phyloP scores from a whole-genome alignment of 257 asterid species.

The Capsicum chinense region DNA sequence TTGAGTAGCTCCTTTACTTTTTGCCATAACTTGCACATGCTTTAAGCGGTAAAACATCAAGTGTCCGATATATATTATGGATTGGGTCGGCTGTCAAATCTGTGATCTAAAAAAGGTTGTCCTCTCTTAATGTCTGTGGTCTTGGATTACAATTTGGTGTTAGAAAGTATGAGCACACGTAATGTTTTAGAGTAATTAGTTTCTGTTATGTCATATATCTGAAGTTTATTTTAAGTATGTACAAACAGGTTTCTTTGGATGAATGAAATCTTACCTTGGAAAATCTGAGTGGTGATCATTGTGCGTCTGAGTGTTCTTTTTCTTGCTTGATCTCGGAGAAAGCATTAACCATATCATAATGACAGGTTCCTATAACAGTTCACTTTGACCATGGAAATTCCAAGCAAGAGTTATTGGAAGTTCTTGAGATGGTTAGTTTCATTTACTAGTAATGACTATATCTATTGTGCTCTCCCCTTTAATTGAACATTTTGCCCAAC shows the following conservation, averaged over 20 bases:
- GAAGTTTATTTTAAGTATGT: neutral
- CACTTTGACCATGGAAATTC: slow-evolving; percentile 98
- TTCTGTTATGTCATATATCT: slow-evolving; percentile 20
- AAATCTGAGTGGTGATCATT: slow-evolving; percentile 14
- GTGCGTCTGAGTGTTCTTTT: neutral
- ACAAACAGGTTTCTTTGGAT: neutral
- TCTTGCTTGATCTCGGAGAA: slow-evolving; percentile 9
- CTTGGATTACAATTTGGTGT: neutral
- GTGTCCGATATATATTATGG: neutral
- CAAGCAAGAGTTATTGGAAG: slow-evolving; percentile 79
- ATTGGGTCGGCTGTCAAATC: neutral
- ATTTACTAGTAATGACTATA: neutral
- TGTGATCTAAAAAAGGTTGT: neutral
- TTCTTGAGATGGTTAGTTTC: slow-evolving; percentile 73
- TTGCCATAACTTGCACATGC: neutral
- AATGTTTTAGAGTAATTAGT: neutral
- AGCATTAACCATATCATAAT: slow-evolving; percentile 28
- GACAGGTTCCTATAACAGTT: slow-evolving; percentile 92
- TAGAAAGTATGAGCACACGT: slow-evolving; percentile 4
- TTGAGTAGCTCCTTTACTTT: neutral
- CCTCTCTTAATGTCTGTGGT: neutral
- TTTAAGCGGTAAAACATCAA: slow-evolving; percentile 23
- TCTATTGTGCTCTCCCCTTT: neutral
- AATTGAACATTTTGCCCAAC: neutral
- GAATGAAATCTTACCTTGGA: neutral